phyloP scores from a whole-genome alignment of 2,329 filamentous ascomycete genomes.

The Aspergillus melleus region DNA sequence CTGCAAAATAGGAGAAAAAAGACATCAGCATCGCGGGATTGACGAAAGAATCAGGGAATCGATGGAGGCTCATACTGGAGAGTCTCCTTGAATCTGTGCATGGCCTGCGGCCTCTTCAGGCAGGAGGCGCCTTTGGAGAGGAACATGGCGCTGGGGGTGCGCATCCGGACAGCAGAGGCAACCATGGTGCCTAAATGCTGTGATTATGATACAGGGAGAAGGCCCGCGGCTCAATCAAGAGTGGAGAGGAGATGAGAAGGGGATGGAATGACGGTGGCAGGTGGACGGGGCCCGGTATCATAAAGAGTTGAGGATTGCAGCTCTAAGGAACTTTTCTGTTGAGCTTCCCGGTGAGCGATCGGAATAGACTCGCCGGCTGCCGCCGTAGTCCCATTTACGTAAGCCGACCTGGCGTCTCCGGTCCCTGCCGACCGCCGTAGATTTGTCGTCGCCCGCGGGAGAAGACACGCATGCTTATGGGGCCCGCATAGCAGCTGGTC shows the following conservation, averaged over 20 bases:
- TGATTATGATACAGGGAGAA: constrained; percentile 21
- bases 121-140: constrained; percentile 42
- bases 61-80: constrained; percentile 37
- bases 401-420: constrained; percentile 20
- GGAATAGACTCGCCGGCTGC: constrained; percentile 31
- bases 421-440: constrained; percentile 21
- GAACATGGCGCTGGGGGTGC: constrained; percentile 45
- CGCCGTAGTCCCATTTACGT: constrained; percentile 20
- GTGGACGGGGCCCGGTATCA: constrained; percentile 27
- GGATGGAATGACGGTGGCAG: constrained; percentile 20
- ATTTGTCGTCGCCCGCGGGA: constrained; percentile 24
- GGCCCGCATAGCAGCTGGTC: neutral
- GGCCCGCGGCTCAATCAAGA: constrained; percentile 23
- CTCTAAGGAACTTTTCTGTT: constrained; percentile 43
- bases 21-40: constrained; percentile 20
- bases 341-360: constrained; percentile 43
- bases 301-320: constrained; percentile 29
- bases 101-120: constrained; percentile 47
- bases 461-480: constrained; percentile 30
- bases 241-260: constrained; percentile 20
- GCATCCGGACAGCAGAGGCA: constrained; percentile 50
- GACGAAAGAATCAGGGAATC: neutral
- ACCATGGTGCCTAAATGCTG: constrained; percentile 52
- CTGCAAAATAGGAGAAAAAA: constrained; percentile 22
- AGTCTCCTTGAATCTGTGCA: constrained; percentile 45